Conservation (phyloP, 1,139 yeast genomes). For the Zygotorulaspora mrakii region DNA sequence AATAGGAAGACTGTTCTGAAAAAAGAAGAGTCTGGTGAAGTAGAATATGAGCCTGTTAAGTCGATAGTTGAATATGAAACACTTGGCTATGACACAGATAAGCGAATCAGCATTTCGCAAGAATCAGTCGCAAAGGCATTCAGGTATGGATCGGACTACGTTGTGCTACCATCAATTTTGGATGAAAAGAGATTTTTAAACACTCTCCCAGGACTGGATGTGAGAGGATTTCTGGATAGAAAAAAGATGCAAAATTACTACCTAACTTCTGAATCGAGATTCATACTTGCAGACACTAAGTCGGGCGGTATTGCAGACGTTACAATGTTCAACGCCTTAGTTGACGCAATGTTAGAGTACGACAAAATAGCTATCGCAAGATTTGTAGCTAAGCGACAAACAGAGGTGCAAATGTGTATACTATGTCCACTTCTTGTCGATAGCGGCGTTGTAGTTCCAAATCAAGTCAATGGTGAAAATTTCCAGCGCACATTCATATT, state of each 20-base stretch:
- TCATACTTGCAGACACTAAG: slow-evolving; percentile 48
- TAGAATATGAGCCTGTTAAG: slow-evolving; percentile 29
- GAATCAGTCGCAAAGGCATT: slow-evolving; percentile 49
- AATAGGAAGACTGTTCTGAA: slow-evolving; percentile 38
- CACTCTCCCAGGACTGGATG: slow-evolving; percentile 52
- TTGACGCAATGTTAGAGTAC: slow-evolving; percentile 49
- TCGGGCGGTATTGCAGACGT: slow-evolving; percentile 41
- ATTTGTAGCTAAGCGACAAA: slow-evolving; percentile 48
- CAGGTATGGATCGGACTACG: slow-evolving; percentile 63
- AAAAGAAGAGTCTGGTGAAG: slow-evolving; percentile 19
- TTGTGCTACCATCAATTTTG: slow-evolving; percentile 47
- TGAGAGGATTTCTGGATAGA: slow-evolving; percentile 56
- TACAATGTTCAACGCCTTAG: slow-evolving; percentile 50
- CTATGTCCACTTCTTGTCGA: slow-evolving; percentile 48
- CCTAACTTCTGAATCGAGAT: slow-evolving; percentile 55
- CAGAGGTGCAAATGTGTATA: slow-evolving; percentile 55
- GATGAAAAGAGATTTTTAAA: slow-evolving; percentile 42
- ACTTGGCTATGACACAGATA: slow-evolving; percentile 30
- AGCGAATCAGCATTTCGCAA: slow-evolving; percentile 33
- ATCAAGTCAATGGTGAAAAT: slow-evolving; percentile 20
- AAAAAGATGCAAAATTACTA: slow-evolving; percentile 54
- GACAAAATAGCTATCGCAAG: slow-evolving; percentile 58
- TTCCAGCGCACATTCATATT: slow-evolving; percentile 37
- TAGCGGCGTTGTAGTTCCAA: slow-evolving; percentile 1
- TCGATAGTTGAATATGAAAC: slow-evolving; percentile 34